Evolutionary conservation across 2,329 filamentous ascomycete genomes (phyloP).

Genomic region (Colletotrichum kahawae): DNA sequence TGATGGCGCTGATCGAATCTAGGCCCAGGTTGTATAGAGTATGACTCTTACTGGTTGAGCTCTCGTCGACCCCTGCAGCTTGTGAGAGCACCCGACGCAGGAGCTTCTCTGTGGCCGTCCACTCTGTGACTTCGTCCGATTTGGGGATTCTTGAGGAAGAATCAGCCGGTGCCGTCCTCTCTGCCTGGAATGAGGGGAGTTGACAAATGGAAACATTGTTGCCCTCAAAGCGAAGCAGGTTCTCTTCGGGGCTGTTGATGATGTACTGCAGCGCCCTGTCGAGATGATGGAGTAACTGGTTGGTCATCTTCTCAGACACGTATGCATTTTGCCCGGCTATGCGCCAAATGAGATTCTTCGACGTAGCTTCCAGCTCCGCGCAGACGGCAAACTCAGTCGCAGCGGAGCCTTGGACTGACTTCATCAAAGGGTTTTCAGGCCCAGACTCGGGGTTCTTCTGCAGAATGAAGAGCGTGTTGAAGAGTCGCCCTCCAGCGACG

Average conservation of each 20-base stretch:
- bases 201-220: conserved; percentile 68
- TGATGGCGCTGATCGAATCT: conserved; percentile 92
- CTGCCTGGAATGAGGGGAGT: conserved; percentile 48
- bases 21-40: conserved; percentile 85
- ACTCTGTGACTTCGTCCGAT: conserved; percentile 25
- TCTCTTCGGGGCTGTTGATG: conserved; percentile 48
- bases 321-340: conserved; percentile 69
- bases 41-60: conserved; percentile 63
- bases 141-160: not conserved
- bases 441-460: conserved; percentile 41
- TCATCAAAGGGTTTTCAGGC: conserved; percentile 50
- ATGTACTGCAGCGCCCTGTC: conserved; percentile 65
- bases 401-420: conserved; percentile 67
- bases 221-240: conserved; percentile 59
- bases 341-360: conserved; percentile 68
- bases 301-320: conserved; percentile 49
- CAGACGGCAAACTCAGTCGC: conserved; percentile 83
- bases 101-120: conserved; percentile 36
- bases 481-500: conserved; percentile 42
- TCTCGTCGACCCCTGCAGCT: conserved; percentile 63
- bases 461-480: conserved; percentile 63
- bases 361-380: conserved; percentile 75
- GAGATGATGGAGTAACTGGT: conserved; percentile 60
- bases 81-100: conserved; percentile 56
- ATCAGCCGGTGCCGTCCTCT: not conserved